Percentiles rank a stretch among this genome's conserved stretches.
Conservation (phyloP, 2,329 filamentous ascomycete species). For the Zasmidium citrigriseum region DNA sequence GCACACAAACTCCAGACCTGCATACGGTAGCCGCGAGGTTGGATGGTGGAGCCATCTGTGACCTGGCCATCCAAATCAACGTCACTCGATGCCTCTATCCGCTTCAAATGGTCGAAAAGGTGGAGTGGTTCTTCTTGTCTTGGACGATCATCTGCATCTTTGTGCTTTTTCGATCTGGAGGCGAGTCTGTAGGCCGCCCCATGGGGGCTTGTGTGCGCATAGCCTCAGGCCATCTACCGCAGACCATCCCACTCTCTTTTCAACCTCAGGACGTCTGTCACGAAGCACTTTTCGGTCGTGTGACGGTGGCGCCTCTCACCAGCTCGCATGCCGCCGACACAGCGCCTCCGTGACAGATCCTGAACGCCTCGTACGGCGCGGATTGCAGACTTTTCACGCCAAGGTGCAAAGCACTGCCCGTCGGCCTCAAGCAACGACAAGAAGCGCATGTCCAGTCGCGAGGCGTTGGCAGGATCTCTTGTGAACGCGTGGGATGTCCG, state of each 20-base stretch:
- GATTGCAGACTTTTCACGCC: background rate
- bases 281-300: no score
- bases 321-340: background rate
- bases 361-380: background rate
- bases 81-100: background rate
- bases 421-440: background rate
- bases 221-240: background rate
- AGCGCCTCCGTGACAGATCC: background rate
- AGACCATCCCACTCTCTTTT: no score
- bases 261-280: no score
- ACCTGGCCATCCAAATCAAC: background rate
- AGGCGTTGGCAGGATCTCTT: background rate
- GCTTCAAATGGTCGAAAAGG: background rate
- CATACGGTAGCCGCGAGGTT: background rate
- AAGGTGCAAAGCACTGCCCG: background rate
- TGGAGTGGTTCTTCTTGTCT: background rate
- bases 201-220: no score
- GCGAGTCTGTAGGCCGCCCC: no score
- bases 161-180: background rate
- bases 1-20: background rate
- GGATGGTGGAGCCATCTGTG: background rate
- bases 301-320: background rate
- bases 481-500: background rate
- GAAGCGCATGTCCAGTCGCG: background rate
- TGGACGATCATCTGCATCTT: background rate